phyloP scores from a whole-genome alignment of 306 rosid species.

The Cyclanthera cordifolia region DNA sequence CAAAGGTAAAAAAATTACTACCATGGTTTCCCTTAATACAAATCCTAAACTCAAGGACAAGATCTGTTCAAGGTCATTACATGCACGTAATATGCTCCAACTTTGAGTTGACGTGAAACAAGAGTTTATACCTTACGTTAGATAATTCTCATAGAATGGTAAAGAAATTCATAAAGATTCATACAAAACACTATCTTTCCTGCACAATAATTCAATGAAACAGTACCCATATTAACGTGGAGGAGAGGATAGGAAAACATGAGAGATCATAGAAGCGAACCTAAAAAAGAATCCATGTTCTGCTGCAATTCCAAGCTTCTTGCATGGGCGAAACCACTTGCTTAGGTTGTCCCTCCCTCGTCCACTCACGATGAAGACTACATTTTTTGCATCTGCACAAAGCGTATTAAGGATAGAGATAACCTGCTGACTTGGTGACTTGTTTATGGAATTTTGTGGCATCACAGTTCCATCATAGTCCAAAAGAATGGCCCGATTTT shows the following conservation, averaged over 20 bases:
- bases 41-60: no score
- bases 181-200: not conserved
- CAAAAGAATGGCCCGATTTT: constrained; percentile 59
- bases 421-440: constrained; percentile 53
- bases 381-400: constrained; percentile 48
- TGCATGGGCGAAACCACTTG: constrained; percentile 56
- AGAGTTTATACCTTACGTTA: not conserved
- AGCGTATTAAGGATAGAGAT: constrained; percentile 42
- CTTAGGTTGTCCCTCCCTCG: constrained; percentile 55
- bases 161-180: no score
- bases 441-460: constrained; percentile 61
- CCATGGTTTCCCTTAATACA: not conserved
- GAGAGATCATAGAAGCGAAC: constrained; percentile 21
- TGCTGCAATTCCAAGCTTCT: constrained; percentile 69
- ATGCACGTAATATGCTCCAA: constrained; percentile 1
- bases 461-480: constrained; percentile 79
- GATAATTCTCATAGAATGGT: not conserved
- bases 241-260: not conserved
- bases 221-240: not conserved
- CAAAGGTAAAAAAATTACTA: not conserved
- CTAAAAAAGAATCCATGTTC: constrained; percentile 71
- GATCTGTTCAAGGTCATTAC: no score
- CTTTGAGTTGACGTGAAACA: not conserved
- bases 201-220: not conserved
- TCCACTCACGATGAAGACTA: constrained; percentile 76